Evolutionary conservation across 2,329 filamentous ascomycete species (phyloP), one percentile per base, ranked within the genome.

Genomic region (Calcarisporium arbuscula): DNA sequence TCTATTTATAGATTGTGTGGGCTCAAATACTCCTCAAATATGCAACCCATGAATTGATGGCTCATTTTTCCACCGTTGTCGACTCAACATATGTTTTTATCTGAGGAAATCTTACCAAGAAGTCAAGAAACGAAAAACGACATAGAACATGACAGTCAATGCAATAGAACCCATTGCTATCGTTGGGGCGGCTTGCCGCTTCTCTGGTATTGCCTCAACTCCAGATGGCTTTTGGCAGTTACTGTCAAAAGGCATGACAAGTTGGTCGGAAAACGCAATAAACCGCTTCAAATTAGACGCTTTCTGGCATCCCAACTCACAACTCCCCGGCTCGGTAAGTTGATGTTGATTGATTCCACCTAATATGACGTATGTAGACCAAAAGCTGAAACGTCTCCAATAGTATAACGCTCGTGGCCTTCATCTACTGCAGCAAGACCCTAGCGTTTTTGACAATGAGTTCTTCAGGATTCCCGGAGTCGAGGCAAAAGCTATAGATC

Each of bases 151-250:
- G n/a, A n/a, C n/a, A n/a, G n/a, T n/a, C n/a, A n/a, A n/a, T n/a
- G n/a, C n/a, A n/a, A n/a, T 12, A 3, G 58, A 62, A 34, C 60
- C 62, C 16, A 65, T 67, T 36, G 64, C 62, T n/a, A 52, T 67
- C 19, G 48, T 67, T 32, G 62, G 63, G 32, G 56, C 30, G n/a
- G 58, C 50, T 5, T 66, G 61, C 42, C 56, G 61, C 9, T 62
- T 65, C 19, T 57, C 61, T 5, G 61, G 61, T 4, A 47, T 45
- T 27, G 48, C 56, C 2, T 52, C 39, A 11, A 50, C 51, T 9
- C 54, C 59, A 2, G 56, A 58, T 2, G 49, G 51, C 37, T 48
- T 64, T 4, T 64, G 61, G 60, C 44, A 58, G 2, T 41, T 62
- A 15, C 49, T 58, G 58, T 39, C 37, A 28, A 36, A 32, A 23